phyloP scores from a whole-genome alignment of 345 rosid genomes.

The Populus simonii region DNA sequence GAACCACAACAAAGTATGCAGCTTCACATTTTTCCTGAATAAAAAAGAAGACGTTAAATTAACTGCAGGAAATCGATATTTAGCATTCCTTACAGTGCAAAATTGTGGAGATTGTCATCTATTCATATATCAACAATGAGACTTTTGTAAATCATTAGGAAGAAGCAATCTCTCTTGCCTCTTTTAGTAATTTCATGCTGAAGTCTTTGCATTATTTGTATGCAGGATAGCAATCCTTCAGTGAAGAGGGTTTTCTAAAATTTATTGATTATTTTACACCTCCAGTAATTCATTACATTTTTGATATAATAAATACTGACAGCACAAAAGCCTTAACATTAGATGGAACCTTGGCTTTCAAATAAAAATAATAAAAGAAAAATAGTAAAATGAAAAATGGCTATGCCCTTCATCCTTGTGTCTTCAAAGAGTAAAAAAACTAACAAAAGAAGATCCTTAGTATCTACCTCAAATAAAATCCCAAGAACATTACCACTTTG shows the following conservation, averaged over 20 bases:
- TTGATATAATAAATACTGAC: too few relatives aligned
- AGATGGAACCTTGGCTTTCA: too few relatives aligned
- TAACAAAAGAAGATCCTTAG: too few relatives aligned
- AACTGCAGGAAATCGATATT: neutral
- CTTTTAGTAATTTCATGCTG: neutral
- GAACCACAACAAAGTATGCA: conserved; percentile 81
- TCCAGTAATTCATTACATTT: too few relatives aligned
- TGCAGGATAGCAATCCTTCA: neutral
- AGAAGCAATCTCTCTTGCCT: neutral
- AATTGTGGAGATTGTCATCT: neutral
- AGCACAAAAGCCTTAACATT: too few relatives aligned
- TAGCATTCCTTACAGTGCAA: neutral
- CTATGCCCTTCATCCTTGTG: too few relatives aligned
- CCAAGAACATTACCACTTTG: too few relatives aligned
- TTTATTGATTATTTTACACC: too few relatives aligned
- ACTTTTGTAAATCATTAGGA: neutral
- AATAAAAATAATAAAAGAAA: too few relatives aligned
- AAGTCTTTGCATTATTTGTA: neutral
- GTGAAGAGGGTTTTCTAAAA: neutral
- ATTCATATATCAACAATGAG: neutral
- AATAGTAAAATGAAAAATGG: too few relatives aligned
- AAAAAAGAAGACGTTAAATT: conserved; percentile 9
- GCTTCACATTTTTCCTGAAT: conserved; percentile 73
- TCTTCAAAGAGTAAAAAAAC: too few relatives aligned
- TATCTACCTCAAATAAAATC: too few relatives aligned